A percentile compares a stretch with the other conserved stretches of the same genome.
phyloP scores from a whole-genome alignment of 352 stramenopile species.

The Phytophthora lateralis region DNA sequence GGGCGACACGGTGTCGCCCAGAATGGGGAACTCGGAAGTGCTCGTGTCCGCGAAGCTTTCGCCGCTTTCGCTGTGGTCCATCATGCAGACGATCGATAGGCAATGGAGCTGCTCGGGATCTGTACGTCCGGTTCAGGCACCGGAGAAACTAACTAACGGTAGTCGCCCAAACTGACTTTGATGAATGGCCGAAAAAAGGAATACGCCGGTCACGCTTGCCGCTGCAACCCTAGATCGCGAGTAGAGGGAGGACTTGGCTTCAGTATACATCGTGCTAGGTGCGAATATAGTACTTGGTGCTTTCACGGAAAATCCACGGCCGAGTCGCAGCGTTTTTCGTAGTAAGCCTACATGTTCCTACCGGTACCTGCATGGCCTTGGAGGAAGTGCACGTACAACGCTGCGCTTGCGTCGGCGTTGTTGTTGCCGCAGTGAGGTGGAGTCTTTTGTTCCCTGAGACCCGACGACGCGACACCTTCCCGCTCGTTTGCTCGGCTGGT shows the following conservation, averaged over 20 bases:
- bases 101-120: slow-evolving; percentile 22
- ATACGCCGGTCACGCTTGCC: neutral
- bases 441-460: neutral
- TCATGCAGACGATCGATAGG: slow-evolving; percentile 29
- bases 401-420: neutral
- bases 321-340: too few relatives aligned
- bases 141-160: slow-evolving; percentile 12
- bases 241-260: slow-evolving; percentile 5
- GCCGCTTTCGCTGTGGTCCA: slow-evolving; percentile 22
- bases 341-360: too few relatives aligned
- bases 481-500: slow-evolving; percentile 8
- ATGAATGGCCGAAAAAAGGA: slow-evolving; percentile 26
- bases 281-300: slow-evolving; percentile 5
- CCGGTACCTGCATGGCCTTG: too few relatives aligned
- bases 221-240: slow-evolving; percentile 24
- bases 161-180: slow-evolving; percentile 17
- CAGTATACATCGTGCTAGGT: slow-evolving; percentile 11
- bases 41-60: slow-evolving; percentile 28
- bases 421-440: neutral
- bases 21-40: slow-evolving; percentile 40
- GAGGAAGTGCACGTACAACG: neutral
- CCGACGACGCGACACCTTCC: slow-evolving; percentile 1
- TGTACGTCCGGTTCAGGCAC: slow-evolving; percentile 23
- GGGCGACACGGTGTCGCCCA: slow-evolving; percentile 37
- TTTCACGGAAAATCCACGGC: too few relatives aligned